A percentile compares a stretch with the other conserved stretches of the same genome.
Conservation (phyloP, 352 stramenopile genomes). For the Peronospora belbahrii region DNA sequence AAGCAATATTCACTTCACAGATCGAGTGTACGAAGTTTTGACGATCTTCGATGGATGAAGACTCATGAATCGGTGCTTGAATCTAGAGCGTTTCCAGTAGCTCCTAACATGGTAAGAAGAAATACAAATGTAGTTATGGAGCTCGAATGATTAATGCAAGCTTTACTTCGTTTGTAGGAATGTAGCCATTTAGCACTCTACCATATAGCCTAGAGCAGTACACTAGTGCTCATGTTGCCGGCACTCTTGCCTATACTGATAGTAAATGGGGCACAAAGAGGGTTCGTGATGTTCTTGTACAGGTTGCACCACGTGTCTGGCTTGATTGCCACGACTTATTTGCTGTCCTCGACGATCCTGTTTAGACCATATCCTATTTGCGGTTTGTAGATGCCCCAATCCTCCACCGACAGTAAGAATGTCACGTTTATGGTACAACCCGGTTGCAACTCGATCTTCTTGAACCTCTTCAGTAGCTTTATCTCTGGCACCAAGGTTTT, state of each 20-base stretch:
- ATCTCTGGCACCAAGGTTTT: slow-evolving; percentile 53
- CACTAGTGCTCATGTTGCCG: background rate
- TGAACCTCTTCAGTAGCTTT: slow-evolving; percentile 73
- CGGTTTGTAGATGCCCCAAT: slow-evolving; percentile 49
- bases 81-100: no score
- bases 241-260: slow-evolving; percentile 17
- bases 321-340: slow-evolving; percentile 54
- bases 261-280: slow-evolving; percentile 36
- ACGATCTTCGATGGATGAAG: no score
- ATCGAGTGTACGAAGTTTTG: no score
- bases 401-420: slow-evolving; percentile 34
- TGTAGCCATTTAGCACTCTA: background rate
- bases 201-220: background rate
- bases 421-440: slow-evolving; percentile 25
- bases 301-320: slow-evolving; percentile 58
- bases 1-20: no score
- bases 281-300: slow-evolving; percentile 28
- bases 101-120: no score
- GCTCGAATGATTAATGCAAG: no score
- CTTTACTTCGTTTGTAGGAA: background rate
- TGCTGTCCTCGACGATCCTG: slow-evolving; percentile 43
- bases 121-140: no score
- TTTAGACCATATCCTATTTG: slow-evolving; percentile 38
- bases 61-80: no score
- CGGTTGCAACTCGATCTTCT: slow-evolving; percentile 53